A percentile compares a stretch with the other conserved stretches of the same genome.
Evolutionary conservation across 306 rosid genomes (phyloP).

Genomic region (Betula pendula): DNA sequence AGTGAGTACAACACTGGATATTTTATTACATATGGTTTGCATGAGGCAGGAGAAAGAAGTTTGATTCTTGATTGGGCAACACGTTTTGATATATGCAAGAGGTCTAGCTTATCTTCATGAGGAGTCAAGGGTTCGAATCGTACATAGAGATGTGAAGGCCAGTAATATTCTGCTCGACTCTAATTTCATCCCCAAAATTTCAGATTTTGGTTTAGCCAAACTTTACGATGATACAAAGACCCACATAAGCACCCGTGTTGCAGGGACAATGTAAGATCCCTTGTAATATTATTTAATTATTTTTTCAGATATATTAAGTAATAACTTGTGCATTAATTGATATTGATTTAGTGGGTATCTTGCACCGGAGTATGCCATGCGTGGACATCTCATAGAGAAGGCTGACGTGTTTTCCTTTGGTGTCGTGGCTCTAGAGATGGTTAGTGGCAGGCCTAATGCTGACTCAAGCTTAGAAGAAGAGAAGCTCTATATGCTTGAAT

Average conservation of each 20-base stretch:
- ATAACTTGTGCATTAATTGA: conserved; percentile 6
- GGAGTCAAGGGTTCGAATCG: conserved; percentile 68
- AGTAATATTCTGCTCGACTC: conserved; percentile 74
- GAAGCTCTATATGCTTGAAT: conserved; percentile 70
- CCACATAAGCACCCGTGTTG: conserved; percentile 78
- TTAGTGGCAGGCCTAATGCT: conserved; percentile 76
- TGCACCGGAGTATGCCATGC: conserved; percentile 92
- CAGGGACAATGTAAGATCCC: conserved; percentile 75
- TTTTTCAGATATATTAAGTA: background rate
- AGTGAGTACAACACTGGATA: background rate
- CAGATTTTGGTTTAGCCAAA: conserved; percentile 86
- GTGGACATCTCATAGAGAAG: conserved; percentile 88
- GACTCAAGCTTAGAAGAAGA: conserved; percentile 60
- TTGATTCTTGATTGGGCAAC: conserved; percentile 60
- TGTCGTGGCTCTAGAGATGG: conserved; percentile 74
- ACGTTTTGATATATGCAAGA: conserved; percentile 73
- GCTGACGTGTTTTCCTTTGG: conserved; percentile 87
- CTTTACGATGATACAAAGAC: conserved; percentile 77
- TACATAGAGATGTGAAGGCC: conserved; percentile 86
- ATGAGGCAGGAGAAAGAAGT: conserved; percentile 41
- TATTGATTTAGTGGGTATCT: conserved; percentile 68
- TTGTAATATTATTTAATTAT: background rate
- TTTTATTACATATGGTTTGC: background rate
- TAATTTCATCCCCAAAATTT: conserved; percentile 65
- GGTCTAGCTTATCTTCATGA: conserved; percentile 78